Base-by-base conservation (phyloP, 73 alveolate genomes). In the Paramecium sonneborni region DNA sequence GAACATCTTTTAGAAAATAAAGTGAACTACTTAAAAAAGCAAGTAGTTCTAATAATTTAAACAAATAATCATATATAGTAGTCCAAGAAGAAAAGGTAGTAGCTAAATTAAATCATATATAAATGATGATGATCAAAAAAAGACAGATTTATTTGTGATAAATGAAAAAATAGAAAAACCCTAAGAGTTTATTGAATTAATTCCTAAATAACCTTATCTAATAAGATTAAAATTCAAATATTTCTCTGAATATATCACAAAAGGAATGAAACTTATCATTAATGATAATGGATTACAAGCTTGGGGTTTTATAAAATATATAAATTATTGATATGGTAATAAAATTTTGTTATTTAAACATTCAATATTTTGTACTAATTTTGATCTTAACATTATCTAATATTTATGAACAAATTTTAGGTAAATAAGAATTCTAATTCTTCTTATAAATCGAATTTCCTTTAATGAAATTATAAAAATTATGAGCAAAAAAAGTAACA, bases 71-170 rank as follows among this genome's bases (percentile, higher is more conserved):
- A n/a, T 35, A n/a, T n/a, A 72, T 72, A 30, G 69, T 18, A 79
- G 90, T 79, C 90, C 90, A 23, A 79, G 74, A 24, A 79, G 90
- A 62, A 79, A 46, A 52, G 68, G 68, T 0, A 72, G 86, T 7
- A 38, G 86, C 15, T 38, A 72, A 72, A 5, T 43, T 5, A 24
- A 38, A 79, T 1, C 46, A 5, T 20, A 3, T n/a, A 39, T 9
- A 3, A 21, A 21, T 43, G 46, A 79, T 1, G 72, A 79, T 5
- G 90, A 72, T 21, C 26, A 32, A 72, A 72, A 35, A 35, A 43
- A 79, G 18, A 38, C 44, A 20, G 90, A 79, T 79, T 15, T 79
- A 14, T 79, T 79, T 43, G 74, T 39, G 7, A 79, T 79, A 21
- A 79, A 43, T 44, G 90, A 79, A n/a, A 79, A 79, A 46, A 30